A percentile compares a stretch with the other conserved stretches of the same genome.
phyloP scores from a whole-genome alignment of 805 yeast genomes.

The Ogataea allantospora region DNA sequence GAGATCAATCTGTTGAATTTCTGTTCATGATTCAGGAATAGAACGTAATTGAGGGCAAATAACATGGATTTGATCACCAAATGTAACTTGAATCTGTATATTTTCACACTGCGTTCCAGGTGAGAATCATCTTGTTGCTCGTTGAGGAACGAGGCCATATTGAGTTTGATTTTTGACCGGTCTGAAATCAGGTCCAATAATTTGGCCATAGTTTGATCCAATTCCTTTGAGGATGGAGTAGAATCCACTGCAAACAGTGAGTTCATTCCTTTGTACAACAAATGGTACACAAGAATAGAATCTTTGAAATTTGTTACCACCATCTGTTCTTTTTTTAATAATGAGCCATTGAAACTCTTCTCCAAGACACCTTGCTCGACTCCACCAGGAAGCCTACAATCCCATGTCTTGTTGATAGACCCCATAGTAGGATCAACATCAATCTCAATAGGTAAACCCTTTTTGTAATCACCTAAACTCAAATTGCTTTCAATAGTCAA shows the following conservation, averaged over 20 bases:
- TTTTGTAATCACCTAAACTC: slow-evolving; percentile 37
- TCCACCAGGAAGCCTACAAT: slow-evolving; percentile 38
- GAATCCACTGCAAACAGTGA: slow-evolving; percentile 34
- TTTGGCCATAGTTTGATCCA: slow-evolving; percentile 31
- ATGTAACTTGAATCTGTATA: slow-evolving; percentile 33
- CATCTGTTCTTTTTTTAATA: slow-evolving; percentile 40
- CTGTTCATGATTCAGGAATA: slow-evolving; percentile 38
- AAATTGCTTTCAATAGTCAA: slow-evolving; percentile 35
- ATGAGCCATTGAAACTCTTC: slow-evolving; percentile 32
- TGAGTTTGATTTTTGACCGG: slow-evolving; percentile 29
- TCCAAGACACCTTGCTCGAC: slow-evolving; percentile 37
- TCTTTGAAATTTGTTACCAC: slow-evolving; percentile 48
- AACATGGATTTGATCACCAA: slow-evolving; percentile 45
- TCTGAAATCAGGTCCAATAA: slow-evolving; percentile 32
- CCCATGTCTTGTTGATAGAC: slow-evolving; percentile 35
- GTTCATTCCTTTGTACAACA: slow-evolving; percentile 41
- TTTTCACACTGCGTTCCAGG: slow-evolving; percentile 26
- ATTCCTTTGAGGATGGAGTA: slow-evolving; percentile 34
- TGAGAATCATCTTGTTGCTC: slow-evolving; percentile 12
- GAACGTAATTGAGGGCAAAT: slow-evolving; percentile 49
- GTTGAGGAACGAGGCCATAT: slow-evolving; percentile 24
- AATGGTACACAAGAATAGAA: slow-evolving; percentile 44
- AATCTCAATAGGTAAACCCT: slow-evolving; percentile 36
- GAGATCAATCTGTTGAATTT: slow-evolving; percentile 33
- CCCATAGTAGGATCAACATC: slow-evolving; percentile 38